Conservation (phyloP, 2,329 filamentous ascomycete genomes). For the Fusarium caatingaense region DNA sequence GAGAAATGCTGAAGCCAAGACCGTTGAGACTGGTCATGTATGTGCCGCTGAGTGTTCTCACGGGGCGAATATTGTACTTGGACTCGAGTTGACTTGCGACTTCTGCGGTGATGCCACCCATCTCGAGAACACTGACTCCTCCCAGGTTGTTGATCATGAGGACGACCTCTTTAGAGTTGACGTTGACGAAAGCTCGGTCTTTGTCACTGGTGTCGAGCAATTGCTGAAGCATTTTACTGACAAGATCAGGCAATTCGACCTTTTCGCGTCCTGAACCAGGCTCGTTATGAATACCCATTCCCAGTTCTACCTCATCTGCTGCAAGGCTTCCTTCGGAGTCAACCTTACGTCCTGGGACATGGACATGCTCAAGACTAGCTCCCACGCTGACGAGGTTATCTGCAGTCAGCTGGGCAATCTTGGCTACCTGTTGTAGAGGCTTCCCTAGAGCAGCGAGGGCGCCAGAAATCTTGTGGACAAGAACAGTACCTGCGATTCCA, state of each 20-base stretch:
- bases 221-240: constrained; percentile 75
- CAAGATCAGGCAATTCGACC: constrained; percentile 64
- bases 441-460: constrained; percentile 80
- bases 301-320: constrained; percentile 69
- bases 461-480: constrained; percentile 91
- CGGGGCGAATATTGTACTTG: constrained; percentile 69
- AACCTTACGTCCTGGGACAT: constrained; percentile 81
- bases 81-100: constrained; percentile 71
- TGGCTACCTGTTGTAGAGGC: constrained; percentile 75
- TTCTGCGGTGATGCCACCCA: constrained; percentile 77
- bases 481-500: constrained; percentile 89
- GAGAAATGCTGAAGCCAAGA: constrained; percentile 77
- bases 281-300: constrained; percentile 85
- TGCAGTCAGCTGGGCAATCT: constrained; percentile 76
- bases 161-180: constrained; percentile 73
- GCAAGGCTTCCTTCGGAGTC: constrained; percentile 69
- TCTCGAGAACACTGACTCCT: constrained; percentile 76
- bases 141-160: constrained; percentile 81
- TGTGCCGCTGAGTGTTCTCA: constrained; percentile 74
- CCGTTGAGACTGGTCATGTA: constrained; percentile 86
- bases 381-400: constrained; percentile 87
- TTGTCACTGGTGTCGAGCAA: constrained; percentile 73
- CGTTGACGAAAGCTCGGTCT: constrained; percentile 76
- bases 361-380: constrained; percentile 88
- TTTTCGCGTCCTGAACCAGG: constrained; percentile 65